Evolutionary conservation across 768 basidiomycete species (phyloP), one percentile per base, ranked within the genome.

Genomic region (Hebeloma cylindrosporum): DNA sequence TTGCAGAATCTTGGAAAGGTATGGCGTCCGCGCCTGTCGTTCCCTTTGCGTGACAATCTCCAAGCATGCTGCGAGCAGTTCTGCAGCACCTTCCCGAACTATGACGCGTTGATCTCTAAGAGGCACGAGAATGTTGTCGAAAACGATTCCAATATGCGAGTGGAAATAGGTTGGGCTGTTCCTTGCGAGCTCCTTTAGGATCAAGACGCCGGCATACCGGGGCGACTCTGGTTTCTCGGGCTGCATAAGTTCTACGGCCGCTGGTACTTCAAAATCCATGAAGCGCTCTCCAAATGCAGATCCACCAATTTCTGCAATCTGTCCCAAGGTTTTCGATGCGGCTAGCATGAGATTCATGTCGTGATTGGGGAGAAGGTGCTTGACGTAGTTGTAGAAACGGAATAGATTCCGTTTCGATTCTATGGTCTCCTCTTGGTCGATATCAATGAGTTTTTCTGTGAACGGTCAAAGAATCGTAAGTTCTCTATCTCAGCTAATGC

Each of bases 331-430:
- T 63, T 93, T 89, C n/a, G 93, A 92, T 1, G 93, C 92, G 7
- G 87, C 81, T 26, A 93, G 77, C 93, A 97, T 97, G 60, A 99
- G 83, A 63, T 88, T 87, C 58, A 92, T 80, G 62, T 97, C 95
- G 40, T 83, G 78, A 59, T 90, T 90, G 3, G 92, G 92, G 14
- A 96, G 76, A n/a, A 95, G 78, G 30, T 88, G 82, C 61, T 93
- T 91, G 65, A 96, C 85, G 68, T 96, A 94, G 67, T 91, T 90
- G 70, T 86, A 91, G 62, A 94, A 85, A 39, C 89, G 81, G 65
- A 88, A 93, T 28, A 89, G 79, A 52, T 87, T 83, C 29, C 82
- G 73, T 58, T 84, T 88, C 31, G 85, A 84, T 62, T 91, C 87
- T 38, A 89, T 80, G 7, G 81, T 82, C 63, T 89, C 88, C 65